Evolutionary conservation across 805 yeast species (phyloP).

Genomic region (Maudiozyma bulderi): DNA sequence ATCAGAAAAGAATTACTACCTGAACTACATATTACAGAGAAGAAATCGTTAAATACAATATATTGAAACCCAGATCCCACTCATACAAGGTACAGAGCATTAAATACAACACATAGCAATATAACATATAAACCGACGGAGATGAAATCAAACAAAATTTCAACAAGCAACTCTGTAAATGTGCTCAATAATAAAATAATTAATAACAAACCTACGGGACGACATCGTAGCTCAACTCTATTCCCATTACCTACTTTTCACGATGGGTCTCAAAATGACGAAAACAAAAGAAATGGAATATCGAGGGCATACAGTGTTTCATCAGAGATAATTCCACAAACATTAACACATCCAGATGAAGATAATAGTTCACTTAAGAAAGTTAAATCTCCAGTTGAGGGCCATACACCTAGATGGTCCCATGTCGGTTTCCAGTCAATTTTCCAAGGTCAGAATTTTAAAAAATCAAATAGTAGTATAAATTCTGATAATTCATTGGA

Average conservation of each 20-base stretch:
- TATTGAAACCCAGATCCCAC: too few species aligned
- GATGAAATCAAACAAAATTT: background rate
- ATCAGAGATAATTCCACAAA: slow-evolving; percentile 26
- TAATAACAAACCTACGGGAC: background rate
- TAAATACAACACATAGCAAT: background rate
- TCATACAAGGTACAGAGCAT: background rate
- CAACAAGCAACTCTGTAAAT: background rate
- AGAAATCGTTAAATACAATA: too few species aligned
- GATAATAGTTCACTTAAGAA: slow-evolving; percentile 5
- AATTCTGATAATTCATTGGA: slow-evolving; percentile 1
- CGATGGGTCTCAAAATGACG: background rate
- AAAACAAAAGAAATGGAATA: background rate
- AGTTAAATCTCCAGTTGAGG: slow-evolving; percentile 8
- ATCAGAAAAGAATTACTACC: too few species aligned
- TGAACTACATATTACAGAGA: too few species aligned
- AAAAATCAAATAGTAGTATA: slow-evolving; percentile 5
- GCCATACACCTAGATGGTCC: slow-evolving; percentile 9
- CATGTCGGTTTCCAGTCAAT: slow-evolving; percentile 15
- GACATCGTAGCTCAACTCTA: slow-evolving; percentile 7
- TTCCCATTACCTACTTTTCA: slow-evolving; percentile 3
- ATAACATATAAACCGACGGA: background rate
- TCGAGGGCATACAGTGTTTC: slow-evolving; percentile 21
- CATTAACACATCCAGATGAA: slow-evolving; percentile 15
- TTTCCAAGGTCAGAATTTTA: slow-evolving; percentile 7
- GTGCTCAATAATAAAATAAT: background rate